These are phyloP conservation scores for Neurospora sp. DNA, from an alignment of 495 filamentous ascomycete species.

Conservation along the genomic window DNA sequence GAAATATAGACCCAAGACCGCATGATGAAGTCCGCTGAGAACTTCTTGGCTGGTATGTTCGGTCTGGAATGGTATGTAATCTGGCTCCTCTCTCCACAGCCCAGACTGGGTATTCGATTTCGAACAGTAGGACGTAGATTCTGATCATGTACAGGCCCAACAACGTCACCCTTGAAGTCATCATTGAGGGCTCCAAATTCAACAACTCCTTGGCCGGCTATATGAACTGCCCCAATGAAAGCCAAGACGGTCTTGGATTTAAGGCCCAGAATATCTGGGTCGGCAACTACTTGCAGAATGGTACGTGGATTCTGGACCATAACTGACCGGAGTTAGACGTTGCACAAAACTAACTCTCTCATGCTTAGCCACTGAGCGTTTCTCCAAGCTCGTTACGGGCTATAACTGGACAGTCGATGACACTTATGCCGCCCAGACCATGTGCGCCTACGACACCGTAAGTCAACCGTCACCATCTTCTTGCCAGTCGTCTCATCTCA, in stretches of 20 bases:
- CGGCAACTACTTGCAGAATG: conserved; percentile 38
- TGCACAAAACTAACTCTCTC: background rate
- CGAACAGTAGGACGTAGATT: conserved; percentile 20
- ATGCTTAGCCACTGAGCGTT: conserved; percentile 30
- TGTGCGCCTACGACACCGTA: conserved; percentile 69
- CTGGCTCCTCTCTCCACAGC: background rate
- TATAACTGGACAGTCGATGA: conserved; percentile 44
- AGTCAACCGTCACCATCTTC: conserved; percentile 25
- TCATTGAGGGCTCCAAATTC: conserved; percentile 48
- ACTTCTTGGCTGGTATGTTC: conserved; percentile 66
- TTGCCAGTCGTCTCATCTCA: conserved; percentile 24
- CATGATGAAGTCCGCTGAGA: conserved; percentile 62
- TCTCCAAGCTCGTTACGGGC: conserved; percentile 34
- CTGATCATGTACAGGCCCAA: conserved; percentile 30
- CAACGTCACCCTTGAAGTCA: conserved; percentile 51
- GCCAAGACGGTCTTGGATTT: conserved; percentile 38
- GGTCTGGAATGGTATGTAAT: conserved; percentile 40
- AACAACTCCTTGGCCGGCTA: conserved; percentile 61
- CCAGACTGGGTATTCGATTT: too few relatives aligned
- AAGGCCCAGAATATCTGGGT: conserved; percentile 45
- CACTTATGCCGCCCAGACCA: conserved; percentile 48
- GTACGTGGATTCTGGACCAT: background rate
- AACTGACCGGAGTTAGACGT: background rate
- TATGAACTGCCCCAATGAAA: conserved; percentile 46
- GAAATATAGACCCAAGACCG: conserved; percentile 46